Base-by-base conservation (phyloP, 768 basidiomycete species). In the Naganishia vaughanmartiniae region DNA sequence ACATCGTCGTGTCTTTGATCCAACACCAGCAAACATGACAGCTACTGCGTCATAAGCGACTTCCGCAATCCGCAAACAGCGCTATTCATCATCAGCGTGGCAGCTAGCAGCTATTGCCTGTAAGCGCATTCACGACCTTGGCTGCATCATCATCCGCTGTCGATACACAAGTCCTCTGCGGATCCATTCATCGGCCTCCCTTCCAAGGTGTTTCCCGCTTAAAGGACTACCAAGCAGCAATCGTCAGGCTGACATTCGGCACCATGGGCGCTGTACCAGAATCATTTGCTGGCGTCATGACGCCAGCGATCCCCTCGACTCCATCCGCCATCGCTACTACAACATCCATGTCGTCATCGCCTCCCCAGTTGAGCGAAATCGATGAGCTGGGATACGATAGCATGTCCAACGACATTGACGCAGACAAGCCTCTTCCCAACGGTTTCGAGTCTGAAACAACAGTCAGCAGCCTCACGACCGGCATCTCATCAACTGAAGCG, bases 291-390 rank as follows among this genome's bases (percentile, higher is more conserved):
- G 17, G 26, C 30, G 15, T 34, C 30, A n/a, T 67, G 66, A n/a
- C 31, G 33, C 33, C 54, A 14, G 56, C 57, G 0, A 31, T 67
- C 39, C 48, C 55, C 10, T 54, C 24, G 15, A 39, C 48, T 15
- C 21, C 4, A 7, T 90, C 19, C 87, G 89, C 33, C 87, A 51
- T 69, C 33, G 45, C 68, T 24, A 57, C 56, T 31, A 34, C 45
- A n/a, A 51, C 46, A 48, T 81, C 30, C 76, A 79, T 65, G 65
- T 78, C 24, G 28, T 71, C 30, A 26, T 94, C 56, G 84, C 87
- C 36, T 42, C 60, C 60, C n/a, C 60, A 63, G 26, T 36, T 58
- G 57, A 24, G n/a, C 57, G 57, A 58, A 24, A 58, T 58, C 34
- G 34, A 33, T n/a, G 60, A 45, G 24, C 30, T 63, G 60, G 60